Percentiles rank a stretch among this genome's conserved stretches.
Conservation (phyloP, 192 early-diverging fungal species). For the Linnemannia zychae region DNA sequence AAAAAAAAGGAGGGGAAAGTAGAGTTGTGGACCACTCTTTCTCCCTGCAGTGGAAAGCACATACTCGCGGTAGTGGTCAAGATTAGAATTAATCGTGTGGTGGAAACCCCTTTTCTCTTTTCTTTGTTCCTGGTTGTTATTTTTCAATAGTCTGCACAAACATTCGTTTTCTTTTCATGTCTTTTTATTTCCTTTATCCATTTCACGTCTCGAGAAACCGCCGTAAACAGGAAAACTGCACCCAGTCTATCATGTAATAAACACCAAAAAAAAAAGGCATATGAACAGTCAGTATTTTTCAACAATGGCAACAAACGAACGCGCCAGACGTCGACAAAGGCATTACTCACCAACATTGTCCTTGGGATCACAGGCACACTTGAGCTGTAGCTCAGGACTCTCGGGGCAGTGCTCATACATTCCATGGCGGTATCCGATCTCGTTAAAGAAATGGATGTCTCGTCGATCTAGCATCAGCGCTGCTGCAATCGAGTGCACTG, state of each 20-base stretch:
- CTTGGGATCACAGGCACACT: slow-evolving; percentile 64
- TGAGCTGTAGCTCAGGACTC: slow-evolving; percentile 59
- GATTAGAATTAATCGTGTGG: background rate
- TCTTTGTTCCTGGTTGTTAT: background rate
- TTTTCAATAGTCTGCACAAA: background rate
- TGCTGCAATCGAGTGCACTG: slow-evolving; percentile 80
- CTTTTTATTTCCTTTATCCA: background rate
- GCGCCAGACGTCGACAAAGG: too few species aligned
- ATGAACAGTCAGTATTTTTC: background rate
- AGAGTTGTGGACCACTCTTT: background rate
- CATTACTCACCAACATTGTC: slow-evolving; percentile 65
- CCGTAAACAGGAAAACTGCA: slow-evolving; percentile 43
- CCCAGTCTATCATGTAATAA: slow-evolving; percentile 32
- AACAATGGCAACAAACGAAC: background rate
- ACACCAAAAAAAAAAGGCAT: background rate
- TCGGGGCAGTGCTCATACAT: slow-evolving; percentile 81
- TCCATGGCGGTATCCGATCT: slow-evolving; percentile 79
- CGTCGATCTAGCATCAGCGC: slow-evolving; percentile 71
- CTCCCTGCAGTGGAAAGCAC: background rate
- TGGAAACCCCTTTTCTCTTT: background rate
- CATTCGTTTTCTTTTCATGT: background rate
- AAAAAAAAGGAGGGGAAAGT: background rate
- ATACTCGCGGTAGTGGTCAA: background rate
- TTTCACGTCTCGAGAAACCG: slow-evolving; percentile 44
- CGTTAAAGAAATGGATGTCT: slow-evolving; percentile 83